Percentiles rank a stretch among this genome's conserved stretches.
Evolutionary conservation across 306 rosid species (phyloP).

Genomic region (Carpinus fangiana): DNA sequence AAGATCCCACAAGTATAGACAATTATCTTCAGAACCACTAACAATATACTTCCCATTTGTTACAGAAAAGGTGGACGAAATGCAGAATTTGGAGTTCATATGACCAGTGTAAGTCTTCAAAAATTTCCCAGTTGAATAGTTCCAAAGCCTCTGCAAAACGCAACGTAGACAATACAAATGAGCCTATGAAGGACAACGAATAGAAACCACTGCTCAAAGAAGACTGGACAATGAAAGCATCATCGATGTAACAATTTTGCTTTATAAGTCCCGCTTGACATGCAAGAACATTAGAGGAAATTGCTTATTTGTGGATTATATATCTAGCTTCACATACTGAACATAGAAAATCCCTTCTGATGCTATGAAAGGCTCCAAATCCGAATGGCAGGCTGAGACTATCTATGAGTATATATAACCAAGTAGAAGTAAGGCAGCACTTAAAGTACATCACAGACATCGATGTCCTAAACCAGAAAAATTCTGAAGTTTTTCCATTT

Average conservation of each 20-base stretch:
- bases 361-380: not conserved
- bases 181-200: slow-evolving; percentile 4
- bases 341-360: not conserved
- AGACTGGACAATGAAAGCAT: not conserved
- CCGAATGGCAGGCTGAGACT: not conserved
- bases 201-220: not conserved
- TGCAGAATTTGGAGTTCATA: slow-evolving; percentile 79
- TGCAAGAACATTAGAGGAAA: not conserved
- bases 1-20: slow-evolving; percentile 84
- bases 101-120: slow-evolving; percentile 87
- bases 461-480: not conserved
- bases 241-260: not conserved
- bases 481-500: not conserved
- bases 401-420: not conserved
- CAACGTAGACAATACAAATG: slow-evolving; percentile 10
- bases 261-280: not conserved
- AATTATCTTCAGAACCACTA: slow-evolving; percentile 88
- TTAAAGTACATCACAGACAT: not conserved
- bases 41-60: slow-evolving; percentile 89
- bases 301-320: not conserved
- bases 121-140: slow-evolving; percentile 87
- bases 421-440: not conserved
- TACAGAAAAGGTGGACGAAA: slow-evolving; percentile 74
- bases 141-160: slow-evolving; percentile 82
- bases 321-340: not conserved